Evolutionary conservation across 768 basidiomycete species (phyloP).

Genomic region (Tremella mesenterica): DNA sequence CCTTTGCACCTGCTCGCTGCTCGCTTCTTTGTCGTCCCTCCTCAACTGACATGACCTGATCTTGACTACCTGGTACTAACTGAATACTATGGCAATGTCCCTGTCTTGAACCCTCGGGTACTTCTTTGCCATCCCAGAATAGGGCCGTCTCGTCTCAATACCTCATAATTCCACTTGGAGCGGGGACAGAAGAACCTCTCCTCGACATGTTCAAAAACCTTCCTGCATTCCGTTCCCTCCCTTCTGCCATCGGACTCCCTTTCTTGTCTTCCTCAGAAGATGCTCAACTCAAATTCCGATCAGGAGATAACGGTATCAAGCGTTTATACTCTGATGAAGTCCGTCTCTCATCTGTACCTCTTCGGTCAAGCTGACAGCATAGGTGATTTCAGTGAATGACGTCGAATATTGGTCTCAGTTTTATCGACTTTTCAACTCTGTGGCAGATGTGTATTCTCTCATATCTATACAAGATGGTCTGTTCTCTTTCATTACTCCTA

Average conservation of each 20-base stretch:
- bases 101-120: no score
- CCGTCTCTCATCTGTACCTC: conserved; percentile 40
- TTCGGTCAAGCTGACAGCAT: neutral
- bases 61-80: no score
- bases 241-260: conserved; percentile 39
- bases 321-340: conserved; percentile 68
- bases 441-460: conserved; percentile 82
- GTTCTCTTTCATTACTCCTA: conserved; percentile 35
- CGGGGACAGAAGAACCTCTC: no score
- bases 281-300: conserved; percentile 80
- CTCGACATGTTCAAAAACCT: conserved; percentile 37
- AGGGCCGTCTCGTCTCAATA: no score
- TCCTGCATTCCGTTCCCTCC: conserved; percentile 38
- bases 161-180: no score
- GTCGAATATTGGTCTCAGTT: conserved; percentile 83
- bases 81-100: no score
- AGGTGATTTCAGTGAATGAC: conserved; percentile 70
- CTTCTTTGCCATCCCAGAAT: no score
- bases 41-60: no score
- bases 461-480: conserved; percentile 76
- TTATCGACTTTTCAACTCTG: conserved; percentile 73
- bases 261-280: conserved; percentile 53
- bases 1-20: no score
- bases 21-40: no score
- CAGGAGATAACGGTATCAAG: conserved; percentile 67